A percentile compares a stretch with the other conserved stretches of the same genome.
Conservation (phyloP, 768 basidiomycete genomes). For the Pleurotus platypus region DNA sequence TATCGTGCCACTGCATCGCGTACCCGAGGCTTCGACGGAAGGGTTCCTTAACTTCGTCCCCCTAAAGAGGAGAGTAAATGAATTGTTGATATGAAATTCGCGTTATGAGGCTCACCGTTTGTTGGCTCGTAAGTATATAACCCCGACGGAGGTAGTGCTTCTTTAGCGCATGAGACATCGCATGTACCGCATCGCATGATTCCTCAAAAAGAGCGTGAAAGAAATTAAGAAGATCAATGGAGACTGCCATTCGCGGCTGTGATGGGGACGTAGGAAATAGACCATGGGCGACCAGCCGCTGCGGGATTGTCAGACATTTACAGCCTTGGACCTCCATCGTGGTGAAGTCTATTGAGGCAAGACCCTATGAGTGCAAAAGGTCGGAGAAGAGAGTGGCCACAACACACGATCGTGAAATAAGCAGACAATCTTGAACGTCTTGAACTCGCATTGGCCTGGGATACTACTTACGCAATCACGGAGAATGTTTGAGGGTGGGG, state of each 20-base stretch:
- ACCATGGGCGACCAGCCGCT: conserved; percentile 24
- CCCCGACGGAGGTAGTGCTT: conserved; percentile 25
- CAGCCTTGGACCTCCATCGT: conserved; percentile 14
- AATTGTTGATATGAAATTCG: not conserved
- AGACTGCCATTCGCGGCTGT: conserved; percentile 18
- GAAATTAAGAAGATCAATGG: conserved; percentile 28
- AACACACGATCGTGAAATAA: conserved; percentile 12
- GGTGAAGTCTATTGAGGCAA: conserved; percentile 14
- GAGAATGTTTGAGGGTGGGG: not conserved
- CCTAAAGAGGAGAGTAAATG: conserved; percentile 12
- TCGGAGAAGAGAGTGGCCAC: not conserved
- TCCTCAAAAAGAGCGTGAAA: conserved; percentile 30
- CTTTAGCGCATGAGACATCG: conserved; percentile 21
- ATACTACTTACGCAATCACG: not conserved
- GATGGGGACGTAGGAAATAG: conserved; percentile 28
- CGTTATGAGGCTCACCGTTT: conserved; percentile 5
- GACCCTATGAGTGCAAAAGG: not conserved
- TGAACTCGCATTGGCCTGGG: not conserved
- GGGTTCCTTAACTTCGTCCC: conserved; percentile 20
- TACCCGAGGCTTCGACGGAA: conserved; percentile 22
- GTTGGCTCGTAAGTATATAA: conserved; percentile 14
- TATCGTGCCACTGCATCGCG: conserved; percentile 26
- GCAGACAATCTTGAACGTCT: conserved; percentile 8
- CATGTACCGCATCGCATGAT: conserved; percentile 32
- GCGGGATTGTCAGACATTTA: conserved; percentile 15